Evolutionary conservation across 257 asterid genomes (phyloP).

Genomic region (Apocynum venetum): DNA sequence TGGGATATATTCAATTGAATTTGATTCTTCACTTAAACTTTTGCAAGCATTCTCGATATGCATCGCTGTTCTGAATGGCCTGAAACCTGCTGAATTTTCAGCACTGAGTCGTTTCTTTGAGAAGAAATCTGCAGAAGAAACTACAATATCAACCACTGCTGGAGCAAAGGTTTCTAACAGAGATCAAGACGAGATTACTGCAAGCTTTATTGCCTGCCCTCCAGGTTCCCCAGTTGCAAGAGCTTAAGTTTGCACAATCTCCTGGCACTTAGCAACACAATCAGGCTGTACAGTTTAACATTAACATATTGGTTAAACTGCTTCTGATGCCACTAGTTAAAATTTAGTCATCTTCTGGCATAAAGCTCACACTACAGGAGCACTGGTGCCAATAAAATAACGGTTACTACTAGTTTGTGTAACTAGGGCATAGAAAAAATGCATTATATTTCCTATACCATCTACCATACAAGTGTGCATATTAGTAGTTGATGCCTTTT

Average conservation of each 20-base stretch:
- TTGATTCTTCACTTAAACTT: constrained; percentile 48
- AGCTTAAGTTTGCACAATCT: constrained; percentile 25
- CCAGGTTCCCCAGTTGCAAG: constrained; percentile 53
- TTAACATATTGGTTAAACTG: constrained; percentile 7
- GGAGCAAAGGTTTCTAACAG: constrained; percentile 19
- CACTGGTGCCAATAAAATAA: not conserved
- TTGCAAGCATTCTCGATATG: constrained; percentile 67
- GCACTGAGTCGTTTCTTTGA: constrained; percentile 10
- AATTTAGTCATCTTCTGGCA: not conserved
- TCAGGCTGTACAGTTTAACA: constrained; percentile 16
- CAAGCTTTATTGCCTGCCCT: constrained; percentile 35
- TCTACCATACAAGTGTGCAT: constrained; percentile 18
- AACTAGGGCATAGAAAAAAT: not conserved
- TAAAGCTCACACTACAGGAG: not conserved
- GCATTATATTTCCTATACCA: not conserved
- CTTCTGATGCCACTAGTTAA: constrained; percentile 7
- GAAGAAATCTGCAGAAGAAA: constrained; percentile 28
- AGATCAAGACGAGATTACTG: constrained; percentile 29
- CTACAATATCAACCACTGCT: constrained; percentile 15
- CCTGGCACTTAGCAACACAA: not conserved
- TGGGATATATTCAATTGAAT: constrained; percentile 62
- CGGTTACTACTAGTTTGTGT: constrained; percentile 1
- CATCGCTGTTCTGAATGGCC: constrained; percentile 43
- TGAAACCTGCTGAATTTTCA: constrained; percentile 25
- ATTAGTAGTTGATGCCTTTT: constrained; percentile 6